These are phyloP conservation scores for Ceratocystis lukuohia DNA, from an alignment of 2,329 filamentous ascomycete genomes.

Conservation along the genomic window DNA sequence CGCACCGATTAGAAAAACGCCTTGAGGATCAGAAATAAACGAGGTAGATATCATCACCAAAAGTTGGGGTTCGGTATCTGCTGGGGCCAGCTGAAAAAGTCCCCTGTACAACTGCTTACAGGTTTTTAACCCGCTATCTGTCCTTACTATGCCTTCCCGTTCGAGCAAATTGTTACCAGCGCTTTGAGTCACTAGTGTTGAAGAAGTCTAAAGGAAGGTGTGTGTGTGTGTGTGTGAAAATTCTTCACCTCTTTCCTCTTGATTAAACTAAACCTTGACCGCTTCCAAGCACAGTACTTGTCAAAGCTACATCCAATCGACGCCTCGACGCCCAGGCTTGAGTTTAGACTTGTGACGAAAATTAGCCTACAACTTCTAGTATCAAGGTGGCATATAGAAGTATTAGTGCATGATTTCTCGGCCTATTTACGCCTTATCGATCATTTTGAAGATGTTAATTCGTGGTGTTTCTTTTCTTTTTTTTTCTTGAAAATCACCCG, in stretches of 20 bases:
- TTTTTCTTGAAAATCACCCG: background rate
- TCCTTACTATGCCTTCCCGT: background rate
- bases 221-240: background rate
- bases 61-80: background rate
- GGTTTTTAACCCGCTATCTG: background rate
- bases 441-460: background rate
- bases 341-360: too few relatives aligned
- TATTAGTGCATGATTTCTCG: background rate
- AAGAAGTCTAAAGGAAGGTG: background rate
- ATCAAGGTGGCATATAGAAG: too few relatives aligned
- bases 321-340: too few relatives aligned
- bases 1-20: background rate
- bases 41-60: background rate
- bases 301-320: too few relatives aligned
- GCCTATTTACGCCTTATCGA: background rate
- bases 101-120: background rate
- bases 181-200: constrained; percentile 3
- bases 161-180: background rate
- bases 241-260: constrained; percentile 5
- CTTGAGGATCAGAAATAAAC: background rate
- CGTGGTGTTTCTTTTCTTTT: background rate
- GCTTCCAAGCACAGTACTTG: background rate
- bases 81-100: background rate
- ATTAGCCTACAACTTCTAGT: too few relatives aligned
- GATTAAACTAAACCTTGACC: background rate